phyloP scores from a whole-genome alignment of 1,284 basidiomycete species.

The Singerocomus inundabilis region DNA sequence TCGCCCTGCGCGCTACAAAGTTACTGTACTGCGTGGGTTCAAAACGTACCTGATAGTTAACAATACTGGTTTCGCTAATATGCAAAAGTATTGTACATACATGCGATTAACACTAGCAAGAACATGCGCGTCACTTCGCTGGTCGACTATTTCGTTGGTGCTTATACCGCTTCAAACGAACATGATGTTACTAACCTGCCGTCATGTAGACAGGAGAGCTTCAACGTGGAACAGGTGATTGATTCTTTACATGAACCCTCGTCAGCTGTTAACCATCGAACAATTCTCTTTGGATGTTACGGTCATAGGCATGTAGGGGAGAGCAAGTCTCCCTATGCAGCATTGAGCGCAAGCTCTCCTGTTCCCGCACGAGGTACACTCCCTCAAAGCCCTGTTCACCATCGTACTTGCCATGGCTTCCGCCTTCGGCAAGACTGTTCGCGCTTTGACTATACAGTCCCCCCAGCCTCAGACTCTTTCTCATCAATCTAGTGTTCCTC shows the following conservation, averaged over 20 bases:
- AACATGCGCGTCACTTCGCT: no score
- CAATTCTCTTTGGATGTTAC: neutral
- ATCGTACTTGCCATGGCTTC: neutral
- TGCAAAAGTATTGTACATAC: no score
- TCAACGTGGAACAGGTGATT: no score
- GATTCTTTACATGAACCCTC: neutral
- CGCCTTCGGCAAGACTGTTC: neutral
- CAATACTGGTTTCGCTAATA: no score
- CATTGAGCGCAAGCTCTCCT: neutral
- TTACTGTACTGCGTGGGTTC: neutral
- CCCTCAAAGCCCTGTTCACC: neutral
- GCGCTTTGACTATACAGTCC: neutral
- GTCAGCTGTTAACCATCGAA: neutral
- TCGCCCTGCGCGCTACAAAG: neutral
- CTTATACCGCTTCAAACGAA: no score
- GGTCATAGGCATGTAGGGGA: neutral
- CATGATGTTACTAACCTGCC: no score
- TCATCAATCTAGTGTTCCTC: neutral
- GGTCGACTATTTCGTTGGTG: no score
- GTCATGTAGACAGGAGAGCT: no score
- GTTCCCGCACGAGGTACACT: neutral
- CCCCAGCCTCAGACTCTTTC: neutral
- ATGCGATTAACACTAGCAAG: no score
- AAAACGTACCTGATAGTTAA: neutral
- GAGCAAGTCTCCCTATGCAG: neutral